Percentiles rank a stretch among this genome's conserved stretches.
Conservation (phyloP, 140 eudicot genomes). For the Stevia rebaudiana region DNA sequence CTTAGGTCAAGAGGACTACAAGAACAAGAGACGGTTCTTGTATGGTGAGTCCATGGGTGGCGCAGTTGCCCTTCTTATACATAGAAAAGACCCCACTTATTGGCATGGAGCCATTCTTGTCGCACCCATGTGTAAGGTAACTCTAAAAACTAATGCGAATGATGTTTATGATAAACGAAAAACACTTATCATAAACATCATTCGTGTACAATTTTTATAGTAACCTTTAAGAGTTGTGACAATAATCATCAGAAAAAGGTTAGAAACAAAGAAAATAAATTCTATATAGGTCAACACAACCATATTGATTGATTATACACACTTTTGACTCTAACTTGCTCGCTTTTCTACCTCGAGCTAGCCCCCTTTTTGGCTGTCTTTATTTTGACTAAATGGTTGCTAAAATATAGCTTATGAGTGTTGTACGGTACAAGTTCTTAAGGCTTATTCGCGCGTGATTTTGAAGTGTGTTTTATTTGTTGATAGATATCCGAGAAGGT, state of each 20-base stretch:
- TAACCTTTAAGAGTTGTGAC: too few relatives aligned
- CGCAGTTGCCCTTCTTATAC: slow-evolving; percentile 76
- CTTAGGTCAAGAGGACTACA: slow-evolving; percentile 61
- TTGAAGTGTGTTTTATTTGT: background rate
- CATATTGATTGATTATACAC: background rate
- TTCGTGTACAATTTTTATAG: background rate
- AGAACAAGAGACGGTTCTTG: slow-evolving; percentile 61
- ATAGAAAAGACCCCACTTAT: slow-evolving; percentile 72
- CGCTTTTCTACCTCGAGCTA: background rate
- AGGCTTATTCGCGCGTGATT: background rate
- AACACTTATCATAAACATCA: background rate
- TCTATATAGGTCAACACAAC: too few relatives aligned
- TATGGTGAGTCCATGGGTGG: slow-evolving; percentile 99
- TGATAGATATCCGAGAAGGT: slow-evolving; percentile 91
- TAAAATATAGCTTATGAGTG: background rate
- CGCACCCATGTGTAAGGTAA: slow-evolving; percentile 99
- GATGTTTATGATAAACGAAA: background rate
- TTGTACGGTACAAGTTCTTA: background rate
- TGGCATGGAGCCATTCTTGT: slow-evolving; percentile 97
- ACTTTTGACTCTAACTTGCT: background rate
- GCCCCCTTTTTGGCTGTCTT: background rate
- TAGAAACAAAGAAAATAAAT: too few relatives aligned
- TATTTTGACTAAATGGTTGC: background rate
- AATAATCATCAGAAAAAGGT: too few relatives aligned
- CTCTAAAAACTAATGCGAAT: background rate